Evolutionary conservation across 331 rosid genomes (phyloP).

Genomic region (Pyrus hybrid): DNA sequence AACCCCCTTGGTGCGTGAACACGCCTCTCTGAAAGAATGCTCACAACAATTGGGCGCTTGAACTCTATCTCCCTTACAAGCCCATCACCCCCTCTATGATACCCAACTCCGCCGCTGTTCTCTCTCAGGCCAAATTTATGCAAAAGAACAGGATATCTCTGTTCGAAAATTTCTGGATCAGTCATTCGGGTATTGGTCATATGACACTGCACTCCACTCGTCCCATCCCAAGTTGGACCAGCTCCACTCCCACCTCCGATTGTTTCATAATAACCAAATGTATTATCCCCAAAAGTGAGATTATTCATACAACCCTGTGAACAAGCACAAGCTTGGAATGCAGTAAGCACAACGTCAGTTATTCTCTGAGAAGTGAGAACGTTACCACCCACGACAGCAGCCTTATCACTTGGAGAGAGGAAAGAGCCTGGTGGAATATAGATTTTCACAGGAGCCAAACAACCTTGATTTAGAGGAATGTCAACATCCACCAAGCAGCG

Average conservation of each 20-base stretch:
- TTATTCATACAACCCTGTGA: conserved; percentile 98
- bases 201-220: conserved; percentile 89
- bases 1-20: conserved; percentile 80
- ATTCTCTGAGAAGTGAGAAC: conserved; percentile 91
- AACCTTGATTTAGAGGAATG: conserved; percentile 94
- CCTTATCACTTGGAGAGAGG: conserved; percentile 84
- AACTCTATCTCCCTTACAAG: conserved; percentile 80
- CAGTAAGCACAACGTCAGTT: conserved; percentile 79
- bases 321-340: conserved; percentile 93
- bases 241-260: conserved; percentile 97
- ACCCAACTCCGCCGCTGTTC: conserved; percentile 72
- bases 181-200: conserved; percentile 96
- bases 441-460: conserved; percentile 89
- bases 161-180: conserved; percentile 85
- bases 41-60: conserved; percentile 50
- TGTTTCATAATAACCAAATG: conserved; percentile 91
- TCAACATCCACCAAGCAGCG: conserved; percentile 86
- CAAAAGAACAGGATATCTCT: conserved; percentile 80
- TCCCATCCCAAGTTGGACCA: conserved; percentile 85
- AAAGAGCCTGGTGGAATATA: conserved; percentile 79
- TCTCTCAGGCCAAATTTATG: conserved; percentile 61
- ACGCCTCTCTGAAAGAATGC: conserved; percentile 91
- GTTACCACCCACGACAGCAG: conserved; percentile 92
- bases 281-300: conserved; percentile 84
- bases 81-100: conserved; percentile 78